phyloP scores from a whole-genome alignment of 768 basidiomycete genomes.

The Calocybe gangraenosa region DNA sequence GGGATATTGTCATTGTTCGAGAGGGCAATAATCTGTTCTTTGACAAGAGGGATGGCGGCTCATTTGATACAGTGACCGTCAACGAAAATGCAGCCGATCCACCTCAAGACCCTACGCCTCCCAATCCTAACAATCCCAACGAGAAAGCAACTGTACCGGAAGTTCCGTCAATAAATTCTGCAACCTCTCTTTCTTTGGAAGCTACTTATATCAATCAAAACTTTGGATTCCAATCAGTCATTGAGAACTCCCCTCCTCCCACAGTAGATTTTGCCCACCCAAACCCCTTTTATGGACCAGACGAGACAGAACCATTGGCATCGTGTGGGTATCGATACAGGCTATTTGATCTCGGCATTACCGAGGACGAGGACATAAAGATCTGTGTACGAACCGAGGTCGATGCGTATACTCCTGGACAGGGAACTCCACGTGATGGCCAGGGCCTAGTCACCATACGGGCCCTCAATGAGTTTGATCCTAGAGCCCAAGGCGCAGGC shows the following conservation, averaged over 20 bases:
- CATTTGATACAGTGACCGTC: conserved; percentile 95
- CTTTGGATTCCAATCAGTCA: conserved; percentile 93
- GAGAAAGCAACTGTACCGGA: conserved; percentile 64
- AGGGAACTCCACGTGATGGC: conserved; percentile 61
- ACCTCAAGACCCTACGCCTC: conserved; percentile 75
- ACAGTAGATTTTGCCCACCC: conserved; percentile 76
- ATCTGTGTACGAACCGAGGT: conserved; percentile 95
- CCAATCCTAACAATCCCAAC: conserved; percentile 72
- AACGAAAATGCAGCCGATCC: conserved; percentile 98
- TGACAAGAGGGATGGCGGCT: conserved; percentile 96
- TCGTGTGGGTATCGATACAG: conserved; percentile 97
- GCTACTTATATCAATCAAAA: conserved; percentile 99
- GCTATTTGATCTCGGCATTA: conserved; percentile 87
- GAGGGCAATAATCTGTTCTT: conserved; percentile 93
- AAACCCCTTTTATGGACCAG: conserved; percentile 93
- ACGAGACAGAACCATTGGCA: conserved; percentile 92
- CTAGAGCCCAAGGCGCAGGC: conserved; percentile 83
- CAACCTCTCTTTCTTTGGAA: conserved; percentile 90
- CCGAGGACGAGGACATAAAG: conserved; percentile 87
- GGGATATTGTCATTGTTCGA: conserved; percentile 95
- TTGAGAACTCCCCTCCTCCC: conserved; percentile 58
- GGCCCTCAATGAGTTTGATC: conserved; percentile 95
- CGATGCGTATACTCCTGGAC: conserved; percentile 72
- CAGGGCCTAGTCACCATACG: conserved; percentile 87
- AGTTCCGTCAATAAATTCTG: conserved; percentile 84